Percentiles rank a stretch among this genome's conserved stretches.
Conservation (phyloP, 2,329 filamentous ascomycete species). For the Fusarium nygamai region DNA sequence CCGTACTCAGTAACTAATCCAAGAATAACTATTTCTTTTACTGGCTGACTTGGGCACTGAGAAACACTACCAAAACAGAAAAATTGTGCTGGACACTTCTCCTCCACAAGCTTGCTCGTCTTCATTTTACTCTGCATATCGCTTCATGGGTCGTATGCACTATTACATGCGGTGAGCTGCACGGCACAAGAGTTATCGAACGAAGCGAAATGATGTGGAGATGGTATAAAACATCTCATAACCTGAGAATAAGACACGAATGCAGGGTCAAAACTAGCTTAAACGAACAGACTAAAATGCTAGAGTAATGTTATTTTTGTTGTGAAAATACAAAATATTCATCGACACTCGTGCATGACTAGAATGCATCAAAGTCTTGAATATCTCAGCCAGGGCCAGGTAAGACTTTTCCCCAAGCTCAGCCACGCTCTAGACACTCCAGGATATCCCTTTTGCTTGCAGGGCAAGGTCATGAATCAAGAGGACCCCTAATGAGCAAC, state of each 20-base stretch:
- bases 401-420: background rate
- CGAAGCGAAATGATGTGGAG: constrained; percentile 39
- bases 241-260: constrained; percentile 11
- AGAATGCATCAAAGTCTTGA: constrained; percentile 8
- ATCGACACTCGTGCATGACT: constrained; percentile 30
- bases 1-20: background rate
- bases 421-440: constrained; percentile 12
- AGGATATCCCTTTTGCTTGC: constrained; percentile 19
- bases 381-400: background rate
- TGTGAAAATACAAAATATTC: constrained; percentile 24
- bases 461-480: constrained; percentile 28
- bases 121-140: constrained; percentile 42
- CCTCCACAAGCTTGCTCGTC: constrained; percentile 9
- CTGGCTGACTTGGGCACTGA: background rate
- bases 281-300: background rate
- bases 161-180: constrained; percentile 34
- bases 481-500: constrained; percentile 2
- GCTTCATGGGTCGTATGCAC: constrained; percentile 28
- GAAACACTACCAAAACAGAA: background rate
- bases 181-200: constrained; percentile 26
- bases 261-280: background rate
- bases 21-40: constrained; percentile 10
- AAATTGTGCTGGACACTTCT: constrained; percentile 18
- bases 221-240: constrained; percentile 21
- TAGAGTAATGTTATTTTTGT: constrained; percentile 4